Evolutionary conservation across 805 yeast species (phyloP), one percentile per base, ranked within the genome.

Genomic region (Candida coquimbonensis): DNA sequence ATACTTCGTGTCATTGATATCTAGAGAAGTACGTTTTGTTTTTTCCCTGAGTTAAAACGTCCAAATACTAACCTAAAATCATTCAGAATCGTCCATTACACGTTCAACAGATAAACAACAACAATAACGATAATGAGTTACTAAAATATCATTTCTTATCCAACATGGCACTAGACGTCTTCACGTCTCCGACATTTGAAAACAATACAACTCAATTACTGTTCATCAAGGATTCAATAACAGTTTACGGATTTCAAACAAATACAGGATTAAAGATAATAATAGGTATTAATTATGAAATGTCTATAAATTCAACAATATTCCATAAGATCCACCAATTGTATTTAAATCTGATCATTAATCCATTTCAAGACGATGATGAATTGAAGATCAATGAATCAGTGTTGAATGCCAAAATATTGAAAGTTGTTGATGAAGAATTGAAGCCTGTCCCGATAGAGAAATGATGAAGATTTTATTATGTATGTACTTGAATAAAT

Each of bases 131-230:
- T 12, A 44, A 45, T 9, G 49, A 50, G 16, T 31, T 45, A 7
- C 64, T 82, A 29, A 79, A 81, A 53, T 81, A 79, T 64, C 81
- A 83, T 55, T 83, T 83, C 53, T 66, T 83, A 29, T 75, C 87
- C n/a, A 87, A 83, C 57, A 82, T 83, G 83, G 80, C 88, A 6
- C 64, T 83, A 24, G 90, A 83, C 60, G 74, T 81, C 19, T 81
- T 83, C 55, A 70, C 80, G 32, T 76, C 84, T 3, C 70, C 74
- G 5, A 65, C 61, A 16, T 67, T 67, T 44, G 63, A 63, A 29
- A 78, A 80, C 0, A 68, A 64, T 40, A 64, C 73, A 17, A 53
- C 55, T 4, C 46, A 53, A 8, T 63, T 83, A 26, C 64, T 83
- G 33, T 81, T 83, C 59, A 75, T 80, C 4, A 85, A 83, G 49